Evolutionary conservation across 805 yeast species (phyloP).

Genomic region (Candida boleticola): DNA sequence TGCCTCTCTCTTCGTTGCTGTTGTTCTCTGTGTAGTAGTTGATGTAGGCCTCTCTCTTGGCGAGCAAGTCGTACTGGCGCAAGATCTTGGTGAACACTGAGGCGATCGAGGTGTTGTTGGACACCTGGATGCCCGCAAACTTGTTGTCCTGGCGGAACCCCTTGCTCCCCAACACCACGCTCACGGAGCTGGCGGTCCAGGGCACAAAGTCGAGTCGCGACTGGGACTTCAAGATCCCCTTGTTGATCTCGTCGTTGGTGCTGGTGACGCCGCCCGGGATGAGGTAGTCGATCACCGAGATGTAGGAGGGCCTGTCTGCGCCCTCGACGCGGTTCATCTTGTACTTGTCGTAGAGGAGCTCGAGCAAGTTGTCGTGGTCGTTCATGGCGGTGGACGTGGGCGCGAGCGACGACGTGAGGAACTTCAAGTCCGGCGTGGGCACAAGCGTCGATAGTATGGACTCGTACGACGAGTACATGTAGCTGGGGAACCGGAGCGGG

Average conservation of each 20-base stretch:
- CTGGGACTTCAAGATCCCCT: slow-evolving; percentile 62
- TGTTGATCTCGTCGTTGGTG: slow-evolving; percentile 54
- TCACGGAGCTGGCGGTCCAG: slow-evolving; percentile 79
- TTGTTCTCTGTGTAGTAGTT: slow-evolving; percentile 64
- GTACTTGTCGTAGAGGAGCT: slow-evolving; percentile 73
- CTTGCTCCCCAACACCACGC: slow-evolving; percentile 56
- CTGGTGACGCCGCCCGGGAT: slow-evolving; percentile 42
- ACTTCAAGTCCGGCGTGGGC: slow-evolving; percentile 76
- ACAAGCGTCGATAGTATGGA: slow-evolving; percentile 78
- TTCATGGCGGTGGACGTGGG: slow-evolving; percentile 65
- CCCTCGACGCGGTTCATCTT: slow-evolving; percentile 59
- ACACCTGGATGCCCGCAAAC: slow-evolving; percentile 75
- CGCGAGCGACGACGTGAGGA: slow-evolving; percentile 38
- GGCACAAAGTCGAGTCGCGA: slow-evolving; percentile 76
- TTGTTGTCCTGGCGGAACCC: slow-evolving; percentile 5
- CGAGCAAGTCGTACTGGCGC: slow-evolving; percentile 75
- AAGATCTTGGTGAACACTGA: slow-evolving; percentile 65
- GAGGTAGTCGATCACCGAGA: slow-evolving; percentile 67
- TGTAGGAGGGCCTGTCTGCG: slow-evolving; percentile 43
- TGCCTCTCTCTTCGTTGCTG: slow-evolving; percentile 37
- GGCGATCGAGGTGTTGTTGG: slow-evolving; percentile 77
- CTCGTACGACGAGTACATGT: slow-evolving; percentile 82
- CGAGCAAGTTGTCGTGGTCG: slow-evolving; percentile 82
- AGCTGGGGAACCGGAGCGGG: slow-evolving; percentile 87
- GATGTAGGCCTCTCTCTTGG: slow-evolving; percentile 77